These are phyloP conservation scores for Pelargonium nanum DNA, from an alignment of 345 rosid species.

Conservation along the genomic window DNA sequence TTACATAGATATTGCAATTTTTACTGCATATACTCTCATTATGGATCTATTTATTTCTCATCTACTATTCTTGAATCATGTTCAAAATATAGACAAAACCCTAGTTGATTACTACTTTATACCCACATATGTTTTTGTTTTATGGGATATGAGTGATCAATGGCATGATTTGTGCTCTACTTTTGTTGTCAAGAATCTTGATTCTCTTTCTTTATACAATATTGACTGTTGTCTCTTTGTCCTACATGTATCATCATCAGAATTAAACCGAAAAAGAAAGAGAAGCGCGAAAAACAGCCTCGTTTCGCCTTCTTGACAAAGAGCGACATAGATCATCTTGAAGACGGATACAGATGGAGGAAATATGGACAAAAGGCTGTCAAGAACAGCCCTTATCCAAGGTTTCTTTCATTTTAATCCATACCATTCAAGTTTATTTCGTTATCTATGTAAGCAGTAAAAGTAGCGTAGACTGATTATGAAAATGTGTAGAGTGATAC, in stretches of 20 bases:
- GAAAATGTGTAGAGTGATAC: too few species aligned
- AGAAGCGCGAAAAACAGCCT: slow-evolving; percentile 23
- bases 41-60: too few species aligned
- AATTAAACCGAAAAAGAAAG: slow-evolving; percentile 26
- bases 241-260: slow-evolving; percentile 9
- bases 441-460: not conserved
- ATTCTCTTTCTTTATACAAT: too few species aligned
- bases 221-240: not conserved
- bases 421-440: not conserved
- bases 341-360: slow-evolving; percentile 38
- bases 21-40: too few species aligned
- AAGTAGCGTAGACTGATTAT: too few species aligned
- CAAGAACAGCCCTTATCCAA: slow-evolving; percentile 28
- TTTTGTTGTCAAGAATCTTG: too few species aligned
- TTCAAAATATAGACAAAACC: not conserved
- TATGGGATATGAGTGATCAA: too few species aligned
- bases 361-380: slow-evolving; percentile 39
- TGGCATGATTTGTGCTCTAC: too few species aligned
- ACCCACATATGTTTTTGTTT: too few species aligned
- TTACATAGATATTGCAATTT: too few species aligned
- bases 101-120: not conserved
- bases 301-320: slow-evolving; percentile 30
- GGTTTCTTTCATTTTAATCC: slow-evolving; percentile 8
- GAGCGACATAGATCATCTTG: slow-evolving; percentile 31
- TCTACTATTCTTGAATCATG: not conserved